These are phyloP conservation scores for Ligustrum vulgare DNA, from an alignment of 257 asterid species.

Conservation along the genomic window DNA sequence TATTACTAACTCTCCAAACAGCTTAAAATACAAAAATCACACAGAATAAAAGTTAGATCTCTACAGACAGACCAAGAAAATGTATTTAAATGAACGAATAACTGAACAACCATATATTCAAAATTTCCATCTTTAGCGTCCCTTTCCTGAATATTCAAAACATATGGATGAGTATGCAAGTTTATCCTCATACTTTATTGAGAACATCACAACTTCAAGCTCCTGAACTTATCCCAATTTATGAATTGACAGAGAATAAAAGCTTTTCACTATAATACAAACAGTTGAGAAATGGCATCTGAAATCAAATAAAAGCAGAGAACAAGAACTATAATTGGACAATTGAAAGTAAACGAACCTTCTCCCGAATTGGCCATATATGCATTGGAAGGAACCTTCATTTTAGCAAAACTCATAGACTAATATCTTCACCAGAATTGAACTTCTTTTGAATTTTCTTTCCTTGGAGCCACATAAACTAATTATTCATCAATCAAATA, in stretches of 20 bases:
- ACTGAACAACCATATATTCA: not conserved
- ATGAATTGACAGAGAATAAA: conserved; percentile 12
- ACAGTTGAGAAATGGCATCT: not conserved
- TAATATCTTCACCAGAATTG: conserved; percentile 23
- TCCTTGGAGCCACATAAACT: conserved; percentile 25
- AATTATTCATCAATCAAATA: conserved; percentile 20
- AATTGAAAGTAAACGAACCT: conserved; percentile 45
- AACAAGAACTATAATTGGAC: conserved; percentile 3
- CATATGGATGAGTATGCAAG: not conserved
- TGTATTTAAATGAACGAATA: not conserved
- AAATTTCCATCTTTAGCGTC: not conserved
- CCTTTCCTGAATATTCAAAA: not conserved
- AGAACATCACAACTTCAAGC: not conserved
- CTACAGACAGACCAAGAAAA: not conserved
- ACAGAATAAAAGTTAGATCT: not conserved
- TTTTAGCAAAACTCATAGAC: conserved; percentile 33
- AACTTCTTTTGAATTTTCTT: conserved; percentile 26
- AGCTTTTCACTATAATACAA: conserved; percentile 14
- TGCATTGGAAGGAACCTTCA: conserved; percentile 83
- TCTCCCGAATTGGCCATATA: conserved; percentile 74
- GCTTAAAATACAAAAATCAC: not conserved
- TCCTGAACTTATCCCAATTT: not conserved
- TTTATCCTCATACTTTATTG: not conserved
- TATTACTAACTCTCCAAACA: not conserved
- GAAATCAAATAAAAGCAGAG: conserved; percentile 4